These are phyloP conservation scores for Solanum paucissectum DNA, from an alignment of 257 asterid genomes.

Conservation along the genomic window DNA sequence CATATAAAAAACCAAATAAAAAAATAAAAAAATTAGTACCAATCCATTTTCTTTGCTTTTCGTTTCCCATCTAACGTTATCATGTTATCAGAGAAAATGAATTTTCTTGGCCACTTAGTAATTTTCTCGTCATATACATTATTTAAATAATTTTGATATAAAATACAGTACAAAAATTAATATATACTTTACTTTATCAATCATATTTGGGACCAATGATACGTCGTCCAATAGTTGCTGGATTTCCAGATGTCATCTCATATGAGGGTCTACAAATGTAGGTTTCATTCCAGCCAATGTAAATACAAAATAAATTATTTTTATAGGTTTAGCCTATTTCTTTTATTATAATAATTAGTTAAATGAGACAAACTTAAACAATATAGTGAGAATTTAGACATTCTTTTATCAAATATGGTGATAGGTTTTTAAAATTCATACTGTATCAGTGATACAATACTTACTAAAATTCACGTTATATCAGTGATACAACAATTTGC, in stretches of 20 bases:
- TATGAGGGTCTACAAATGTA: not conserved
- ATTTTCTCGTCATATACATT: not conserved
- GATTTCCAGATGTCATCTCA: not conserved
- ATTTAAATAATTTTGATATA: not conserved
- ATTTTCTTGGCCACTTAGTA: not conserved
- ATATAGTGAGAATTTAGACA: not conserved
- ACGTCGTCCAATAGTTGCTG: not conserved
- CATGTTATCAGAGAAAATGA: not conserved
- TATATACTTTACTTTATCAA: not conserved
- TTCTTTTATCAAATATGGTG: not conserved
- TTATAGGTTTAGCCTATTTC: not conserved
- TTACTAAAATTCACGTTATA: not conserved
- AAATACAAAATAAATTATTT: slow-evolving; percentile 1
- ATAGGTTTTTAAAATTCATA: not conserved
- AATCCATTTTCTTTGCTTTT: not conserved
- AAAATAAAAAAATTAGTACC: not conserved
- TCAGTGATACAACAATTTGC: not conserved
- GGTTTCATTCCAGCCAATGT: slow-evolving; percentile 14
- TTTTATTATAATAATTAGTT: not conserved
- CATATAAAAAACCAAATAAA: too few relatives aligned
- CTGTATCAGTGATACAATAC: not conserved
- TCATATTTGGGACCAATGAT: not conserved
- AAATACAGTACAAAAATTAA: not conserved
- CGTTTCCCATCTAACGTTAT: not conserved
- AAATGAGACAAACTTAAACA: not conserved